Base-by-base conservation (phyloP, 495 filamentous ascomycete species). In the Margaritispora aquatica region DNA sequence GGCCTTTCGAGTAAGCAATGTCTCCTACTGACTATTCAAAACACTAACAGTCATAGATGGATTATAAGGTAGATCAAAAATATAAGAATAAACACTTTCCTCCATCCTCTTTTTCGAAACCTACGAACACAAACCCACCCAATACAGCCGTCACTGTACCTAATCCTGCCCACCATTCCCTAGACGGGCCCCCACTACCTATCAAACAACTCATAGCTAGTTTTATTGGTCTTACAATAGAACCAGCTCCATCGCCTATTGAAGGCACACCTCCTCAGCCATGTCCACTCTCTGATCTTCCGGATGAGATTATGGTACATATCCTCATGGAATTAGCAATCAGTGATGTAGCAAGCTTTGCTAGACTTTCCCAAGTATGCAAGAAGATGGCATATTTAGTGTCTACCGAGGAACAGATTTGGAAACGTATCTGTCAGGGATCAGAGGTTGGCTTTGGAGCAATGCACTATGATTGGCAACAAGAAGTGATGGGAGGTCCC, bases 11-110 rank as follows among this genome's bases (percentile, higher is more conserved):
- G 90, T 93, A 71, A 34, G 22, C 9, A 1, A 24, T 34, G 2
- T 22, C n/a, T n/a, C n/a, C n/a, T n/a, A n/a, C n/a, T 8, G 13
- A 1, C 27, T 50, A 17, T n/a, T 5, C 5, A 50, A 24, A 7
- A 5, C 47, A 29, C 62, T 54, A 2, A 54, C 26, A 51, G 5
- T 21, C 58, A 27, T 58, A 93, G 86, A 81, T 97, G 70, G 94
- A 97, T 68, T 77, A 88, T 22, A 73, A 73, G 24, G 93, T 97
- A 31, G 90, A 97, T 72, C 82, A 89, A 63, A 79, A 82, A 41
- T 98, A 96, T 74, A 88, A 87, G 61, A 84, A 88, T 63, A 97
- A 98, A 74, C 86, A 97, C 74, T 98, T 92, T 67, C 87, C 84
- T 15, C 70, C 85, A 34, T 69, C 66, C 20, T 60, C 55, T 36